phyloP scores from a whole-genome alignment of 1,284 basidiomycete species.

The Microbotryum lychnidis-dioicae region DNA sequence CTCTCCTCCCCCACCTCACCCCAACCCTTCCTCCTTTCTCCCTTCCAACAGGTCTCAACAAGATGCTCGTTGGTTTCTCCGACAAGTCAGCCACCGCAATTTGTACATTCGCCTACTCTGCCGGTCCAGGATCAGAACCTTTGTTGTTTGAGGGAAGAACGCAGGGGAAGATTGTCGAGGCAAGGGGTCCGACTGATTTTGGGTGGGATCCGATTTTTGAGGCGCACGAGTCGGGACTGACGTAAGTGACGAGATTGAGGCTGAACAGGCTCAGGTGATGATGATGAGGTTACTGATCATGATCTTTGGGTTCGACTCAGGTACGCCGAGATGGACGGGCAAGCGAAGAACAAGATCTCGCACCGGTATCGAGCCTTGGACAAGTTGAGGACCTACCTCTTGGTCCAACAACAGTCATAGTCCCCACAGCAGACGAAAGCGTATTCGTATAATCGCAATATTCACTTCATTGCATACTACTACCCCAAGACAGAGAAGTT shows the following conservation, averaged over 20 bases:
- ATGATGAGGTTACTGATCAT: constrained; percentile 7
- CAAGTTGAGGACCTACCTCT: constrained; percentile 64
- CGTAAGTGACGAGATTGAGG: constrained; percentile 47
- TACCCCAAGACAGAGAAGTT: too few species aligned
- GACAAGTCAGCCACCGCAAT: constrained; percentile 76
- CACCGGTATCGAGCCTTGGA: constrained; percentile 82
- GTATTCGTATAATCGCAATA: too few species aligned
- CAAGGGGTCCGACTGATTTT: constrained; percentile 56
- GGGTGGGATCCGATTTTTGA: constrained; percentile 86
- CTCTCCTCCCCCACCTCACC: neutral
- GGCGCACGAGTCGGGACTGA: constrained; percentile 58
- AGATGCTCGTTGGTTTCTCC: constrained; percentile 71
- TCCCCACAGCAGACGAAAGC: too few species aligned
- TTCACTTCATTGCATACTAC: too few species aligned
- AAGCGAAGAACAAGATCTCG: constrained; percentile 79
- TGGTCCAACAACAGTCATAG: constrained; percentile 9
- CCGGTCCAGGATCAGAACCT: constrained; percentile 68
- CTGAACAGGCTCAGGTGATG: neutral
- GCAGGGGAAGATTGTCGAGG: constrained; percentile 75
- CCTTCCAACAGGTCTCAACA: constrained; percentile 60
- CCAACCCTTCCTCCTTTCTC: neutral
- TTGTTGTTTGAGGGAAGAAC: constrained; percentile 88
- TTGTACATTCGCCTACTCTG: constrained; percentile 87
- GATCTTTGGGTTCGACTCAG: constrained; percentile 42
- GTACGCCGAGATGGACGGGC: constrained; percentile 86